Base-by-base conservation (phyloP, 2,329 filamentous ascomycete species). In the Alternaria brassicae region DNA sequence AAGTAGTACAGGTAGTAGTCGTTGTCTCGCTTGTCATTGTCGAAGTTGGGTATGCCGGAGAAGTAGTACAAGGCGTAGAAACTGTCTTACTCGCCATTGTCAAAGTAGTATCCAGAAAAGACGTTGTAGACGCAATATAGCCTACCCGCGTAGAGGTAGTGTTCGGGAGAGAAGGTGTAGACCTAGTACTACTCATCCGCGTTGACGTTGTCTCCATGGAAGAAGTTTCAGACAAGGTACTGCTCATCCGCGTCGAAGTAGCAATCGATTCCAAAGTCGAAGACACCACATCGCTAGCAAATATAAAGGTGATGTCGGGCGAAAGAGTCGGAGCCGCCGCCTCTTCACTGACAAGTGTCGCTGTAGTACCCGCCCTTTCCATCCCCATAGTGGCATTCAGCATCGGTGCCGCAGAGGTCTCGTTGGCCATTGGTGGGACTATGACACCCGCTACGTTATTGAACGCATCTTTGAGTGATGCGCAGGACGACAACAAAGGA, bases 401-500 rank as follows among this genome's bases (percentile, higher is more conserved):
- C 3, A 9, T n/a, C 12, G 28, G 21, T 3, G n/a, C 9, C 3
- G 30, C 4, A 30, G 44, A 19, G 2, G 19, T 28, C 23, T 30
- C 12, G 15, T 7, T 40, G 7, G 34, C 13, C 13, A 53, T 32
- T 7, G 58, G 42, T 6, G 59, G 54, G n/a, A 53, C 25, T 3
- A 52, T n/a, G 4, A 52, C 41, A 4, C 36, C 52, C 5, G 28
- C 53, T 6, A 21, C 13, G 8, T 54, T 42, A 7, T 44, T 36
- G 37, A 58, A 61, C 17, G 56, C 59, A 9, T 28, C 21, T 1
- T 42, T 41, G 3, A 66, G 60, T 10, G 60, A 59, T 25, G 69
- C 55, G 19, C 72, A 75, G 0, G 62, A 53, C 1, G 66, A 68
- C 3, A 70, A 47, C 6, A 75, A 56, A 8, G 67, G 56, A 6